Percentiles rank a stretch among this genome's conserved stretches.
Conservation (phyloP, 75 land plant species). For the Pinus albicaulis region DNA sequence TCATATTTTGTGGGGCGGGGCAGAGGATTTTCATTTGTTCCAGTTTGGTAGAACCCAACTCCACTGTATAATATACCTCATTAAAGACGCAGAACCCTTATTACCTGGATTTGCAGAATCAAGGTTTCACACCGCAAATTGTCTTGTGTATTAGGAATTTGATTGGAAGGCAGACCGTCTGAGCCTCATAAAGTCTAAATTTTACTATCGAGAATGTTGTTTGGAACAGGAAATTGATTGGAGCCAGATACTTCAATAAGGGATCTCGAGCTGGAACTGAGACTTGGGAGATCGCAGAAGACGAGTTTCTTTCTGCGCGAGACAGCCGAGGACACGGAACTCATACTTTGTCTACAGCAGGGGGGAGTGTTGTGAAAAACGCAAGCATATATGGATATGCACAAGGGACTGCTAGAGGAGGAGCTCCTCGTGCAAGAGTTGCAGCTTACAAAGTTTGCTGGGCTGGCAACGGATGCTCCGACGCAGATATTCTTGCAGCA, state of each 20-base stretch:
- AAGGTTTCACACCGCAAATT: background rate
- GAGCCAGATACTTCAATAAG: constrained; percentile 75
- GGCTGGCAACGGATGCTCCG: constrained; percentile 73
- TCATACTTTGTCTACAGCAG: constrained; percentile 82
- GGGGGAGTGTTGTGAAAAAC: constrained; percentile 46
- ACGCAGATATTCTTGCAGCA: constrained; percentile 94
- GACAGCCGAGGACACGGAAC: constrained; percentile 93
- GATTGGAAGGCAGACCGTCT: constrained; percentile 33
- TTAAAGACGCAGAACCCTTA: background rate
- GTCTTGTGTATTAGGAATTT: constrained; percentile 50
- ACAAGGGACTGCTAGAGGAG: constrained; percentile 63
- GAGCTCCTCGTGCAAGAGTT: constrained; percentile 78
- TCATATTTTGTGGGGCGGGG: too few relatives aligned
- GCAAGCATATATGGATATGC: constrained; percentile 73
- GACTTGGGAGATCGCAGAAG: constrained; percentile 35
- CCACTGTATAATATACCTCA: background rate
- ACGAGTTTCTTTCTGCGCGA: constrained; percentile 68
- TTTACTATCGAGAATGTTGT: too few relatives aligned
- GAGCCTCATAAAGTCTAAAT: background rate
- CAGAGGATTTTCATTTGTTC: too few relatives aligned
- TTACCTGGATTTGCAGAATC: background rate
- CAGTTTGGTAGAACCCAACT: background rate
- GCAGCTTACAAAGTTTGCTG: constrained; percentile 97
- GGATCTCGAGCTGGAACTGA: constrained; percentile 56
- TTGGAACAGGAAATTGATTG: constrained; percentile 84